Percentiles rank a stretch among this genome's conserved stretches.
Evolutionary conservation across 2,329 filamentous ascomycete species (phyloP).

Genomic region (Grosmannia clavigera): DNA sequence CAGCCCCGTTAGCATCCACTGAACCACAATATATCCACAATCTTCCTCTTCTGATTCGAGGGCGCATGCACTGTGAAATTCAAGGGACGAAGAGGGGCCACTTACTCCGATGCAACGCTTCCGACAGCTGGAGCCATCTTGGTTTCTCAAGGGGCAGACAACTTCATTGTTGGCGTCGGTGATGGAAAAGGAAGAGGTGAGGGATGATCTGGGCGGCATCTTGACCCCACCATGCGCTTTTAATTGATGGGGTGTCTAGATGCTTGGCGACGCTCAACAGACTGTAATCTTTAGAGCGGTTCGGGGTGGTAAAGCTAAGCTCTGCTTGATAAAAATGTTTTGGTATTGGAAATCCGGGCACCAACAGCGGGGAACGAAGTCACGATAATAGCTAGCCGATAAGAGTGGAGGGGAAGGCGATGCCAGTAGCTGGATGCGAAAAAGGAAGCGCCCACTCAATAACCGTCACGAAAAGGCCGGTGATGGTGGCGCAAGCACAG

Average conservation of each 20-base stretch:
- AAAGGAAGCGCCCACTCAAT: neutral
- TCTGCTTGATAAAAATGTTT: neutral
- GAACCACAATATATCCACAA: too few relatives aligned
- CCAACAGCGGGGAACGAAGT: conserved; percentile 7
- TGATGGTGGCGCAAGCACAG: conserved; percentile 6
- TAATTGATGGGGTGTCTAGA: neutral
- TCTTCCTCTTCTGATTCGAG: too few relatives aligned
- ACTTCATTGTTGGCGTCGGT: conserved; percentile 92
- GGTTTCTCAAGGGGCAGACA: conserved; percentile 87
- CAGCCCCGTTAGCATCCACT: neutral
- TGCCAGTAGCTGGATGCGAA: conserved; percentile 3
- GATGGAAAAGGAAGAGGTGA: conserved; percentile 85
- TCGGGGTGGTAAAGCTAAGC: neutral
- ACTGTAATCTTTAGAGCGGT: neutral
- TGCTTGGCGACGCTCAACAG: conserved; percentile 2
- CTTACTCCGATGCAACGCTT: conserved; percentile 97
- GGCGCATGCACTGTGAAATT: neutral
- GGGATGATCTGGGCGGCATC: conserved; percentile 81
- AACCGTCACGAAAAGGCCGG: conserved; percentile 3
- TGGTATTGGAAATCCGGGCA: conserved; percentile 2
- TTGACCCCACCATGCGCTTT: conserved; percentile 45
- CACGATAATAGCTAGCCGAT: conserved; percentile 10
- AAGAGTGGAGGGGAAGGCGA: conserved; percentile 12
- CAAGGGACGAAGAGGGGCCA: conserved; percentile 28
- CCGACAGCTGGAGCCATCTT: conserved; percentile 91